Conservation (phyloP, 345 rosid species). For the Pugionium dolabratum region DNA sequence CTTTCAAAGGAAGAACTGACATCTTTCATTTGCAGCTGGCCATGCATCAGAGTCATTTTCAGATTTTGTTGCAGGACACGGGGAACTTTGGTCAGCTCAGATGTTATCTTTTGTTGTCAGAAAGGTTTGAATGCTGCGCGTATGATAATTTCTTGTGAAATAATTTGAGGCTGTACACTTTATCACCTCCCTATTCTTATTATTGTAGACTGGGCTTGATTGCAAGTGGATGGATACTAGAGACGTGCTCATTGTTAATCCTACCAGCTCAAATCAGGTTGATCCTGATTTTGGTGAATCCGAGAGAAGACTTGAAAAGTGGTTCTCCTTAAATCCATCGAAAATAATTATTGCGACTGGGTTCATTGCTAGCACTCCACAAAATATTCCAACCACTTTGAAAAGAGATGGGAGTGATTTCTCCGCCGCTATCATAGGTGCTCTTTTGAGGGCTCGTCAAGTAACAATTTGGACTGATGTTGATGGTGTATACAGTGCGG, state of each 20-base stretch:
- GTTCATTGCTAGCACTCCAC: slow-evolving; percentile 95
- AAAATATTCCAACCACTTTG: slow-evolving; percentile 93
- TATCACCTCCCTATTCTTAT: slow-evolving; percentile 13
- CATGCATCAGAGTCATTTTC: slow-evolving; percentile 95
- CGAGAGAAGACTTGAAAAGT: slow-evolving; percentile 70
- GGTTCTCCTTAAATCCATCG: slow-evolving; percentile 70
- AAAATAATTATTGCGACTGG: slow-evolving; percentile 86
- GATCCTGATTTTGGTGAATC: slow-evolving; percentile 91
- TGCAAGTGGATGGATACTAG: slow-evolving; percentile 99
- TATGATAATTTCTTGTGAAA: background rate
- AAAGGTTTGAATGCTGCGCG: slow-evolving; percentile 54
- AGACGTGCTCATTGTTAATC: slow-evolving; percentile 89
- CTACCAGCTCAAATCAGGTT: slow-evolving; percentile 84
- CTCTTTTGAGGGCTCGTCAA: slow-evolving; percentile 74
- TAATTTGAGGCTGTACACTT: slow-evolving; percentile 8
- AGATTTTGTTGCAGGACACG: slow-evolving; percentile 94
- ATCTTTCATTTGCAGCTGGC: slow-evolving; percentile 63
- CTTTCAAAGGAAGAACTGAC: slow-evolving; percentile 11
- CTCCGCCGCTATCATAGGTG: slow-evolving; percentile 97
- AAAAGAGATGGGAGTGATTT: slow-evolving; percentile 99
- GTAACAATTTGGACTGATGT: slow-evolving; percentile 99
- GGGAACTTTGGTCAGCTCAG: slow-evolving; percentile 98
- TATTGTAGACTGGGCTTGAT: slow-evolving; percentile 68
- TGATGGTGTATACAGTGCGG: slow-evolving; percentile 98
- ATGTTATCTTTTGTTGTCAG: slow-evolving; percentile 73